Conservation (phyloP, 2,329 filamentous ascomycete species). For the Colletotrichum lini region DNA sequence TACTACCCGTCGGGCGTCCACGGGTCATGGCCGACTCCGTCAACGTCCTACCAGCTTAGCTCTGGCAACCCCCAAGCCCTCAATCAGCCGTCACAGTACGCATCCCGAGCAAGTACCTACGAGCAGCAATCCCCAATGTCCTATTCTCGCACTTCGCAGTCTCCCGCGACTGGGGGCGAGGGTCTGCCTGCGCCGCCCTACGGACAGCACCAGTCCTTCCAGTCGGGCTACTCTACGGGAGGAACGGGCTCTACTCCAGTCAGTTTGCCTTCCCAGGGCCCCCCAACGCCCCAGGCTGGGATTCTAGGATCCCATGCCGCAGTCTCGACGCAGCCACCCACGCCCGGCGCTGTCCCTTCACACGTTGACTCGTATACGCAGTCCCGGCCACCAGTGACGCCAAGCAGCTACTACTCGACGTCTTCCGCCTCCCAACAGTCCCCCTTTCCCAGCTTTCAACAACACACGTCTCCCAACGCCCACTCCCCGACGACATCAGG, state of each 20-base stretch:
- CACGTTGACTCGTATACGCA: slow-evolving; percentile 69
- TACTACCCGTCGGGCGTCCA: slow-evolving; percentile 66
- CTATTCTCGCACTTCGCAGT: slow-evolving; percentile 54
- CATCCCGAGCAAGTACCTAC: slow-evolving; percentile 55
- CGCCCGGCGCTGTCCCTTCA: slow-evolving; percentile 67
- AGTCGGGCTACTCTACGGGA: slow-evolving; percentile 65
- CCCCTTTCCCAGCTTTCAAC: slow-evolving; percentile 55
- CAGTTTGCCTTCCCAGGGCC: slow-evolving; percentile 50
- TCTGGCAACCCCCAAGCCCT: slow-evolving; percentile 61
- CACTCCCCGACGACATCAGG: slow-evolving; percentile 57
- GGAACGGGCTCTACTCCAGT: slow-evolving; percentile 60
- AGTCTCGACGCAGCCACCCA: slow-evolving; percentile 58
- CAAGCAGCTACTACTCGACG: slow-evolving; percentile 71
- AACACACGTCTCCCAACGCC: slow-evolving; percentile 64
- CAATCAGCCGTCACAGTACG: slow-evolving; percentile 22
- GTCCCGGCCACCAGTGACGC: slow-evolving; percentile 69
- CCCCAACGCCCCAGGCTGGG: slow-evolving; percentile 48
- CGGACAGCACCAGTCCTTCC: slow-evolving; percentile 75
- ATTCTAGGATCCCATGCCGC: slow-evolving; percentile 66
- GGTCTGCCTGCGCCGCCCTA: slow-evolving; percentile 77
- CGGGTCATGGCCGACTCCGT: slow-evolving; percentile 72
- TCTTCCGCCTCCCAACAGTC: slow-evolving; percentile 63
- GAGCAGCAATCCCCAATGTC: slow-evolving; percentile 64
- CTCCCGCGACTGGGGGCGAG: slow-evolving; percentile 69
- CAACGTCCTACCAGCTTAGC: slow-evolving; percentile 68